phyloP scores from a whole-genome alignment of 495 filamentous ascomycete genomes.

The Xylaria cubensis region DNA sequence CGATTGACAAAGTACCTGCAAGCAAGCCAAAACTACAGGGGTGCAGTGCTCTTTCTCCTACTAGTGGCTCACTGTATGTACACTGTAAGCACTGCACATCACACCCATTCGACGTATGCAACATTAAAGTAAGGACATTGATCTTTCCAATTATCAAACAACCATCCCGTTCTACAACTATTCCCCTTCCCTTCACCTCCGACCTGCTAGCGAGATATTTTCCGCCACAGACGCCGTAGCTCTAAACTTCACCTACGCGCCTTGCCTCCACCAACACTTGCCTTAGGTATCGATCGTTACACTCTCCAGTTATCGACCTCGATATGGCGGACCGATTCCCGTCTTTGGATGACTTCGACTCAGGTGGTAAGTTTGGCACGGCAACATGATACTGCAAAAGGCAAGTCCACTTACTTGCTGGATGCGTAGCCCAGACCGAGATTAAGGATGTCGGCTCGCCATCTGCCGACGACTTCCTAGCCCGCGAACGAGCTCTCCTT shows the following conservation, averaged over 20 bases:
- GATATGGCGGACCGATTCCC: conserved; percentile 96
- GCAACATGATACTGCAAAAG: neutral
- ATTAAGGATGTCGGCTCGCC: conserved; percentile 50
- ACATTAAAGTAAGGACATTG: conserved; percentile 4
- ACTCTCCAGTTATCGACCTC: conserved; percentile 24
- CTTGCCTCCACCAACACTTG: neutral
- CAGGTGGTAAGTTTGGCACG: conserved; percentile 64
- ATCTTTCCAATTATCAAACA: conserved; percentile 7
- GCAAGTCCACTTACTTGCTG: conserved; percentile 5
- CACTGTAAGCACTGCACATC: conserved; percentile 16
- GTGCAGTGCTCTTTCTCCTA: neutral
- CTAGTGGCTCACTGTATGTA: neutral
- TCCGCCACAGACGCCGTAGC: neutral
- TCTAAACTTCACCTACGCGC: neutral
- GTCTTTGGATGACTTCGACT: conserved; percentile 94
- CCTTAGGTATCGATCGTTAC: conserved; percentile 12
- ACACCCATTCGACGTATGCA: conserved; percentile 1
- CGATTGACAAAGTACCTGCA: neutral
- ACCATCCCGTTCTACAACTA: neutral
- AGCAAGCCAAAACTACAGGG: neutral
- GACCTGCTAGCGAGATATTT: neutral
- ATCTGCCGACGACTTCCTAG: conserved; percentile 79
- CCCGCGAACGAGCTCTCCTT: conserved; percentile 84
- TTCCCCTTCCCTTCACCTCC: neutral
- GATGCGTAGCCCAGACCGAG: conserved; percentile 51